Evolutionary conservation across 1,284 basidiomycete species (phyloP), one percentile per base, ranked within the genome.

Genomic region (Ceratobasidium sp.): DNA sequence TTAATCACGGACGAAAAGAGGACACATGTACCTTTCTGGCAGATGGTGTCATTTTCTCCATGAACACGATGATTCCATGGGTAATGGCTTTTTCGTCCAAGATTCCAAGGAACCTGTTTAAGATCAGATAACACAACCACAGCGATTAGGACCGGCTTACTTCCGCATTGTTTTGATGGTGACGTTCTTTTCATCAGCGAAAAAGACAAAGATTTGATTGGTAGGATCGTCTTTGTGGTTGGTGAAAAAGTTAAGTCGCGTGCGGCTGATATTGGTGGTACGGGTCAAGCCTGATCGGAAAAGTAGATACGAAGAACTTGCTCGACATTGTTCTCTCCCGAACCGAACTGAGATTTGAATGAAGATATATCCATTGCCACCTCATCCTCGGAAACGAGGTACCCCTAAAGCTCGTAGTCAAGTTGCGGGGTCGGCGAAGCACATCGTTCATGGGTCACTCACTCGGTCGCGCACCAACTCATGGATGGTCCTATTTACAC

Each of bases 131-230:
- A 93, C 81, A 91, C 94, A 80, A 95, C 93, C 21, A 28, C 8
- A 32, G 55, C 43, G 30, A 55, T 2, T 18, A 12, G 16, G 9
- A 26, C 9, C 60, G 71, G 85, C 92, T 76, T 79, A 97, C 96
- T 93, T 96, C 84, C 95, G 86, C 93, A 98, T 97, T 2, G 94
- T 93, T 81, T 96, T 96, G 67, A 98, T 94, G 74, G 94, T 93
- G 8, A 98, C 96, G 76, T 92, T 96, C 79, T 86, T 88, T 81
- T 98, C 96, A 52, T 94, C 92, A 26, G 93, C 91, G 82, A 97
- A 99, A 82, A 93, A 98, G 21, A 99, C 86, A 79, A 94, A 98
- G 77, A 99, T 94, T 79, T 94, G 91, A 78, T 96, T 91, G 34
- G 84, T 82, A 30, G 87, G 85, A 78, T 92, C 90, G 28, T 86